phyloP scores from a whole-genome alignment of 2,329 filamentous ascomycete genomes.

The Trichoderma citrinoviride region DNA sequence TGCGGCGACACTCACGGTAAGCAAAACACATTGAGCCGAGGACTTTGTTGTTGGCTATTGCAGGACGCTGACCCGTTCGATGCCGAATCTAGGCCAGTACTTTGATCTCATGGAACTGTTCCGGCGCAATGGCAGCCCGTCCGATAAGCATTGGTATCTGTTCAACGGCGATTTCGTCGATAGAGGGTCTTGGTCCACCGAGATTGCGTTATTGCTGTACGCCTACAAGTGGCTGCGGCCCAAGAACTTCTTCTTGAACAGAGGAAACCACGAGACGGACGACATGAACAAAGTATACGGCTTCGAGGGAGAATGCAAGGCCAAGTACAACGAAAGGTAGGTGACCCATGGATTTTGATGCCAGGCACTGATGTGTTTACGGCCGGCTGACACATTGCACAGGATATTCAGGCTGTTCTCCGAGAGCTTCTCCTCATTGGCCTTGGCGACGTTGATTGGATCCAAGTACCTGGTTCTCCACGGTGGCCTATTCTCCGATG shows the following conservation, averaged over 20 bases:
- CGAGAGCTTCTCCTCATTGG: slow-evolving; percentile 92
- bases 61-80: neutral
- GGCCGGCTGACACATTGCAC: slow-evolving; percentile 17
- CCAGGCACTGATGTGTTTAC: neutral
- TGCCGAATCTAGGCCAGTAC: slow-evolving; percentile 69
- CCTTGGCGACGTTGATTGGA: slow-evolving; percentile 87
- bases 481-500: slow-evolving; percentile 92
- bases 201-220: slow-evolving; percentile 90
- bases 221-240: slow-evolving; percentile 96
- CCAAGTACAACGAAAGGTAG: slow-evolving; percentile 89
- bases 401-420: slow-evolving; percentile 95
- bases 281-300: slow-evolving; percentile 99
- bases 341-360: neutral
- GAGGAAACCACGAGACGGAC: slow-evolving; percentile 97
- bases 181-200: slow-evolving; percentile 95
- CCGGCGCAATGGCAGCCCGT: slow-evolving; percentile 80
- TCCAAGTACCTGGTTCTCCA: slow-evolving; percentile 89
- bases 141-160: slow-evolving; percentile 85
- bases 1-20: slow-evolving; percentile 95
- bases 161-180: slow-evolving; percentile 99
- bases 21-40: slow-evolving; percentile 27
- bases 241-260: slow-evolving; percentile 86
- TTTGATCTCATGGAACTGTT: slow-evolving; percentile 98
- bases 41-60: neutral
- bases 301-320: slow-evolving; percentile 97